Evolutionary conservation across 345 rosid genomes (phyloP).

Genomic region (Eutrema yunnanense): DNA sequence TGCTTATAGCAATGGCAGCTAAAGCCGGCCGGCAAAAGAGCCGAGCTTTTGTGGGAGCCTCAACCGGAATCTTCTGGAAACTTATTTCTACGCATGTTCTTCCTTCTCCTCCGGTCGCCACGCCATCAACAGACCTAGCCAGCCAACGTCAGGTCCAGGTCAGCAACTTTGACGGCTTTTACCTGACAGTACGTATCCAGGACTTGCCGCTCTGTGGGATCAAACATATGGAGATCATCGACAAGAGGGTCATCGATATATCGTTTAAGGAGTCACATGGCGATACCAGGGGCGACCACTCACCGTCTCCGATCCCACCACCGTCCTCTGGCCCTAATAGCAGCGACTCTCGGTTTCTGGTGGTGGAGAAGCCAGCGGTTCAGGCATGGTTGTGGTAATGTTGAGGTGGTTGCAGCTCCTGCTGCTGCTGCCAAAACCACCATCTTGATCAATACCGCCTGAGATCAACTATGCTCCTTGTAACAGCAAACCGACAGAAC

Average conservation of each 20-base stretch:
- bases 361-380: neutral
- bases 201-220: neutral
- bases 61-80: neutral
- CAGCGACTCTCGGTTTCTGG: neutral
- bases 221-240: slow-evolving; percentile 8
- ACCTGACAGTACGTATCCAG: neutral
- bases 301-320: neutral
- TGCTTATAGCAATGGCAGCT: slow-evolving; percentile 2
- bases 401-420: neutral
- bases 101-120: neutral
- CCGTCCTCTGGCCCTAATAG: neutral
- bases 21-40: neutral
- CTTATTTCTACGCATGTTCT: neutral
- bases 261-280: neutral
- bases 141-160: neutral
- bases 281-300: neutral
- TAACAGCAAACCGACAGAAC: neutral
- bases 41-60: slow-evolving; percentile 4
- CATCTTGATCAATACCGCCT: neutral
- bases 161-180: slow-evolving; percentile 1
- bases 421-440: neutral
- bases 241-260: neutral
- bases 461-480: neutral
- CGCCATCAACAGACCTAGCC: neutral
- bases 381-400: neutral